A percentile compares a stretch with the other conserved stretches of the same genome.
phyloP scores from a whole-genome alignment of 306 rosid species.

The Cucurbita moschata region DNA sequence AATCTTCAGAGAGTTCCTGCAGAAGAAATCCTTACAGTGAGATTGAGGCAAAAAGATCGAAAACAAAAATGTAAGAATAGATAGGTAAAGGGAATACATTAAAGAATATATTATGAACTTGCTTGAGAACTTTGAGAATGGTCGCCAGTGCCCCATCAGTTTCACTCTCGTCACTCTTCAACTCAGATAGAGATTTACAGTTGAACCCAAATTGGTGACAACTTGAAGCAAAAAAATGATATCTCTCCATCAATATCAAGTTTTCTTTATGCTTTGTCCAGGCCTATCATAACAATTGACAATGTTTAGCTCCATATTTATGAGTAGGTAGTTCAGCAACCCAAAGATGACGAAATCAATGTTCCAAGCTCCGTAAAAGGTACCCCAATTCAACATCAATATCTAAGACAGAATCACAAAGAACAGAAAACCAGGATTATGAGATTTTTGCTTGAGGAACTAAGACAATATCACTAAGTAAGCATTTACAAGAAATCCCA shows the following conservation, averaged over 20 bases:
- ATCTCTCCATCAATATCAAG: conserved; percentile 78
- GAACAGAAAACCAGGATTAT: not conserved
- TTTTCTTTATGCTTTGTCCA: conserved; percentile 78
- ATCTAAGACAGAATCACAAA: not conserved
- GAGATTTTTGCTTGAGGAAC: not conserved
- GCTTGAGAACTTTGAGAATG: conserved; percentile 60
- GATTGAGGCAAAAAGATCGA: conserved; percentile 7
- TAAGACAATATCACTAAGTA: not conserved
- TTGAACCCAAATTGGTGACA: conserved; percentile 57
- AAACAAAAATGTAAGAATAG: not conserved
- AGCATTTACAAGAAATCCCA: not conserved
- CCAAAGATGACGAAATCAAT: not conserved
- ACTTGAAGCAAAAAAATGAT: conserved; percentile 85
- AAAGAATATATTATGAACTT: conserved; percentile 47
- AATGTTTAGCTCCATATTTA: not conserved
- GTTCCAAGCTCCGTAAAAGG: conserved; percentile 3
- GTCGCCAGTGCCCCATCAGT: conserved; percentile 67
- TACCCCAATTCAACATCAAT: not conserved
- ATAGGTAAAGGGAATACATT: conserved; percentile 29
- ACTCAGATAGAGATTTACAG: conserved; percentile 64
- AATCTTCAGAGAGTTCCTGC: conserved; percentile 42
- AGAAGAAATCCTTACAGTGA: conserved; percentile 16
- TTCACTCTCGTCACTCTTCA: conserved; percentile 64
- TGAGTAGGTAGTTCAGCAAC: not conserved
- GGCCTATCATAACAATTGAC: conserved; percentile 38